Conservation (phyloP, 257 asterid species). For the Scutellaria baicalensis region DNA sequence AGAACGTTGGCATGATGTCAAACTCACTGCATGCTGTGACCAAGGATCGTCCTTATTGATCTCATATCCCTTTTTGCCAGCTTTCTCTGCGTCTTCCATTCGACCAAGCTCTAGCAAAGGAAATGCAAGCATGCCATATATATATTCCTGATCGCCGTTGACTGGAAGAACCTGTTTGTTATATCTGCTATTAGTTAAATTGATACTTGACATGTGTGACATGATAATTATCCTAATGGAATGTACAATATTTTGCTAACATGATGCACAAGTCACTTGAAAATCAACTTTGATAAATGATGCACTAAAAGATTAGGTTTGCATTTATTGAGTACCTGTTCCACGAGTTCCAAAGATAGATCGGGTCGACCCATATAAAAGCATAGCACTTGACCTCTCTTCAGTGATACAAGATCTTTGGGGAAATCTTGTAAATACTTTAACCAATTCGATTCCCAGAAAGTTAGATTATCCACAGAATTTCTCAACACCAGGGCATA, state of each 20-base stretch:
- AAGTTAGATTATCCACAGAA: slow-evolving; percentile 8
- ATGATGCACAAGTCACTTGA: neutral
- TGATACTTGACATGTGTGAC: neutral
- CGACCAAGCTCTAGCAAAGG: slow-evolving; percentile 80
- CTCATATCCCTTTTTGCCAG: slow-evolving; percentile 67
- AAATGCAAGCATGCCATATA: slow-evolving; percentile 93
- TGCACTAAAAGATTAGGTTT: neutral
- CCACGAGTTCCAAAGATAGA: slow-evolving; percentile 64
- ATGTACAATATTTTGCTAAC: neutral
- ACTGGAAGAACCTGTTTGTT: slow-evolving; percentile 57
- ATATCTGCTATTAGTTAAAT: neutral
- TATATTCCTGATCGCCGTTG: slow-evolving; percentile 53
- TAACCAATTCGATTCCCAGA: slow-evolving; percentile 11
- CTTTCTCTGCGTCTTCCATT: slow-evolving; percentile 68
- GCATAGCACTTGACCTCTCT: slow-evolving; percentile 82
- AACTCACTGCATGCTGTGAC: slow-evolving; percentile 91
- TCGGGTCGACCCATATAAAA: slow-evolving; percentile 86
- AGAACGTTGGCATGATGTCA: neutral
- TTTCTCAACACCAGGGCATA: neutral
- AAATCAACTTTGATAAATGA: neutral
- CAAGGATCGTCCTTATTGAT: slow-evolving; percentile 75
- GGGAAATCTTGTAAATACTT: slow-evolving; percentile 81
- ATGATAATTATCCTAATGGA: neutral
- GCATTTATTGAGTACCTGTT: slow-evolving; percentile 43
- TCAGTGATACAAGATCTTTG: slow-evolving; percentile 67